Percentiles rank a stretch among this genome's conserved stretches.
These are phyloP conservation scores for Decorospora gaudefroyi DNA, from an alignment of 2,329 filamentous ascomycete genomes.

Conservation along the genomic window DNA sequence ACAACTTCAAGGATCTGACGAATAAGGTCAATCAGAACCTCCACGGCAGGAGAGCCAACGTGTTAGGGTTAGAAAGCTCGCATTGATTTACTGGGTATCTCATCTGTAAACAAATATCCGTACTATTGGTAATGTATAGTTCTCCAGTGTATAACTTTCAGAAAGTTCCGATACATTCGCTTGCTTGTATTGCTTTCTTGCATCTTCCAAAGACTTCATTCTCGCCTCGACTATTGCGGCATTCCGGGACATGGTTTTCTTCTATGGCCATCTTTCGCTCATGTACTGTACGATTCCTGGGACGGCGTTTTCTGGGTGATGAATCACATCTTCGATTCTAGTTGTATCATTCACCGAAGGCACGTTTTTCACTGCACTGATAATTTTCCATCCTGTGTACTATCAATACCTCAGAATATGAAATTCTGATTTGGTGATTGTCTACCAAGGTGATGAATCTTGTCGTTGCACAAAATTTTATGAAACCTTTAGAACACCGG, in stretches of 20 bases:
- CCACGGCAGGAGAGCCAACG: constrained; percentile 53
- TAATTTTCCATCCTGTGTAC: no score
- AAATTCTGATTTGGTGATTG: no score
- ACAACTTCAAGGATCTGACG: constrained; percentile 52
- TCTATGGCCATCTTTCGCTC: constrained; percentile 22
- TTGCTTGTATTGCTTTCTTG: constrained; percentile 35
- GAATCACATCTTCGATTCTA: constrained; percentile 34
- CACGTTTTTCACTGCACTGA: not conserved
- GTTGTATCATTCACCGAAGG: not conserved
- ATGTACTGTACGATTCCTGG: constrained; percentile 31
- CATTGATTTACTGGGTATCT: constrained; percentile 30
- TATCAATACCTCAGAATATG: no score
- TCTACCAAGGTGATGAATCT: no score
- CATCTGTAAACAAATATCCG: constrained; percentile 21
- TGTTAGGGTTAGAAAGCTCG: constrained; percentile 53
- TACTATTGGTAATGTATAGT: constrained; percentile 44
- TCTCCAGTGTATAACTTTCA: constrained; percentile 23
- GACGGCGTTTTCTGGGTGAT: constrained; percentile 26
- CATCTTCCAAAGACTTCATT: constrained; percentile 10
- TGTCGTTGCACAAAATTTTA: no score
- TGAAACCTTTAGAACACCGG: no score
- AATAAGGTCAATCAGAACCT: constrained; percentile 54
- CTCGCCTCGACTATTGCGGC: constrained; percentile 12
- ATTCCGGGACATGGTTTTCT: constrained; percentile 7
- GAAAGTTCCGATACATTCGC: constrained; percentile 20